Evolutionary conservation across 2,329 filamentous ascomycete species (phyloP).

Genomic region (Apiospora aurea): DNA sequence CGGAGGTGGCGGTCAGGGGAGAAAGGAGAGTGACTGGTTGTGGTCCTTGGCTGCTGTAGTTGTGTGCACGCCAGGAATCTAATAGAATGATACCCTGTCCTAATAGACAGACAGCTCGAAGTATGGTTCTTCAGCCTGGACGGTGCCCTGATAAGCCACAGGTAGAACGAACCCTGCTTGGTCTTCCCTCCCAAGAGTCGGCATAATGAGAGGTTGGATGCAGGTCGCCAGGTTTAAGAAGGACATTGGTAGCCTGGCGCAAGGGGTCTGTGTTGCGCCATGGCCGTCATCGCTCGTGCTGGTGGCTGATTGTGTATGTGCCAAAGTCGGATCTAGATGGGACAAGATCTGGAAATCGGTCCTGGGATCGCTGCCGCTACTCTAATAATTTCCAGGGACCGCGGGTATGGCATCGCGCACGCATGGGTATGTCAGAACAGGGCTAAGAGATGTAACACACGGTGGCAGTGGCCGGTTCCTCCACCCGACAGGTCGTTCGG

Average conservation of each 20-base stretch:
- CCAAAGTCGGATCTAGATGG: background rate
- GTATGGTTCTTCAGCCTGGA: background rate
- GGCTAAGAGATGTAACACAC: background rate
- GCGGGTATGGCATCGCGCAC: background rate
- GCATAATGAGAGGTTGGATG: background rate
- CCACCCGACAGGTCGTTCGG: constrained; percentile 14
- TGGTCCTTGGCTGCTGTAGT: background rate
- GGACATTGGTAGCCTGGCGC: background rate
- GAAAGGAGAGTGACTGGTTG: no score
- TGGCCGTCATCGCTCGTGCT: background rate
- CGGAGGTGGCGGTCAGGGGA: background rate
- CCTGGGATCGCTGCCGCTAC: background rate
- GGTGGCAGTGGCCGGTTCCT: background rate
- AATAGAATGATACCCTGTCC: background rate
- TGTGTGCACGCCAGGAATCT: background rate
- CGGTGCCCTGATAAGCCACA: constrained; percentile 2
- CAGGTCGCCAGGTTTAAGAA: background rate
- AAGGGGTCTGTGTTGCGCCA: background rate
- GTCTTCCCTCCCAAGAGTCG: background rate
- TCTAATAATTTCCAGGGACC: background rate
- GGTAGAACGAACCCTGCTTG: background rate
- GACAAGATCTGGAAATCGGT: background rate
- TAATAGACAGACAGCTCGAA: background rate
- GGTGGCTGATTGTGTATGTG: background rate
- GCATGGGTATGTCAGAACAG: constrained; percentile 14